These are phyloP conservation scores for Hypoxylon trugodes DNA, from an alignment of 495 filamentous ascomycete genomes.

Conservation along the genomic window DNA sequence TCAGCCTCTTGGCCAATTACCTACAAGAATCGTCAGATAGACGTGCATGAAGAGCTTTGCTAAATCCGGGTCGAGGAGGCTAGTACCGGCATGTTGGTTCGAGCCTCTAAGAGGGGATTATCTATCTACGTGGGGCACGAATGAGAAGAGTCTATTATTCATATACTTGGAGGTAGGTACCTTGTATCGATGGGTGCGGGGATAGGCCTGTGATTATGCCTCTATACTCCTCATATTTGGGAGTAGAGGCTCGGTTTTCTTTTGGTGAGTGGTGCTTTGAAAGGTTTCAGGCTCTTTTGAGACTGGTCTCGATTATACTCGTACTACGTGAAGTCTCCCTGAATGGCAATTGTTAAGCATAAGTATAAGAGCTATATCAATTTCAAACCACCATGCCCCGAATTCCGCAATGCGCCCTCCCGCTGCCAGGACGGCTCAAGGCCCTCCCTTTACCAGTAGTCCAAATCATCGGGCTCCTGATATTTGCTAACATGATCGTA, in stretches of 20 bases:
- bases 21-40: slow-evolving; percentile 10
- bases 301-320: too few species aligned
- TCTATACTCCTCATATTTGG: neutral
- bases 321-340: too few species aligned
- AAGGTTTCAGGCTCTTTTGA: too few species aligned
- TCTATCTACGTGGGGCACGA: neutral
- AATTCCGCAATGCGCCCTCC: slow-evolving; percentile 7
- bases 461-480: slow-evolving; percentile 70
- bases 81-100: slow-evolving; percentile 14
- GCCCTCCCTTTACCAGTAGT: slow-evolving; percentile 70
- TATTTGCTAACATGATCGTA: slow-evolving; percentile 70
- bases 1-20: neutral
- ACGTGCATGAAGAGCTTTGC: slow-evolving; percentile 14
- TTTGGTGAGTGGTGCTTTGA: too few species aligned
- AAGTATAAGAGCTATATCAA: too few species aligned
- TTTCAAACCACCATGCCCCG: slow-evolving; percentile 26
- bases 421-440: slow-evolving; percentile 42
- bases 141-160: neutral
- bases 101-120: neutral
- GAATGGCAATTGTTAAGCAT: too few species aligned
- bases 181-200: neutral
- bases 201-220: neutral
- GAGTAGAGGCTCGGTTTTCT: too few species aligned
- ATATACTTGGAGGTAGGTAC: too few species aligned
- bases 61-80: neutral